These are phyloP conservation scores for Bryoglossum gracile DNA, from an alignment of 495 filamentous ascomycete species.

Conservation along the genomic window DNA sequence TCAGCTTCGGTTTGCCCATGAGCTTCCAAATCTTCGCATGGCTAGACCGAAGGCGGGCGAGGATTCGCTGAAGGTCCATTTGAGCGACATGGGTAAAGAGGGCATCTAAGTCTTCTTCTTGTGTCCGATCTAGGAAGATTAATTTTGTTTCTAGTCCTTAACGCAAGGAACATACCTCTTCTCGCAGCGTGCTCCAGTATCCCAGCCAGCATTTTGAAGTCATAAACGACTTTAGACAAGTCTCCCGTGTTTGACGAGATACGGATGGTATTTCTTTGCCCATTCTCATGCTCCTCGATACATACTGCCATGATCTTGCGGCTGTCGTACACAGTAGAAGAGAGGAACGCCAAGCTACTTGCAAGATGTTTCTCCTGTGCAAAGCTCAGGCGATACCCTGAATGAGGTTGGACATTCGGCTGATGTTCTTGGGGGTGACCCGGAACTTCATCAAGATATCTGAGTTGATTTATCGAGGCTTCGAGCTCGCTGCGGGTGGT, in stretches of 20 bases:
- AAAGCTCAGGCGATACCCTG: conserved; percentile 6
- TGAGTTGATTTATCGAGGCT: conserved; percentile 5
- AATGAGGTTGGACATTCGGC: background rate
- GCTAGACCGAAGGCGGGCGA: conserved; percentile 25
- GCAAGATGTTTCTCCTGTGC: conserved; percentile 16
- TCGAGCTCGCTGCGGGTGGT: conserved; percentile 14
- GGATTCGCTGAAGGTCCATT: conserved; percentile 24
- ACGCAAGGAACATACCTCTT: conserved; percentile 22
- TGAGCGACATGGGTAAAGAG: conserved; percentile 9
- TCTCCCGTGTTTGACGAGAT: conserved; percentile 26
- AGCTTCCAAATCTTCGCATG: conserved; percentile 15
- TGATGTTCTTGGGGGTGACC: conserved; percentile 6
- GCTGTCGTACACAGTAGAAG: conserved; percentile 21
- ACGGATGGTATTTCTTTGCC: conserved; percentile 20
- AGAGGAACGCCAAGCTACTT: conserved; percentile 25
- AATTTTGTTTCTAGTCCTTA: too few species aligned
- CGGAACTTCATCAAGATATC: conserved; percentile 8
- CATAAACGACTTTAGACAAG: conserved; percentile 18
- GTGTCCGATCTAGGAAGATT: too few species aligned
- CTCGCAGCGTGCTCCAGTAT: conserved; percentile 22
- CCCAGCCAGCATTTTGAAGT: conserved; percentile 24
- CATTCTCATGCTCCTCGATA: conserved; percentile 26
- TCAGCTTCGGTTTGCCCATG: background rate
- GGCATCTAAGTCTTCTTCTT: background rate
- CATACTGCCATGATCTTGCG: conserved; percentile 28